A percentile compares a stretch with the other conserved stretches of the same genome.
Evolutionary conservation across 306 rosid species (phyloP).

Genomic region (Acacia crassicarpa): DNA sequence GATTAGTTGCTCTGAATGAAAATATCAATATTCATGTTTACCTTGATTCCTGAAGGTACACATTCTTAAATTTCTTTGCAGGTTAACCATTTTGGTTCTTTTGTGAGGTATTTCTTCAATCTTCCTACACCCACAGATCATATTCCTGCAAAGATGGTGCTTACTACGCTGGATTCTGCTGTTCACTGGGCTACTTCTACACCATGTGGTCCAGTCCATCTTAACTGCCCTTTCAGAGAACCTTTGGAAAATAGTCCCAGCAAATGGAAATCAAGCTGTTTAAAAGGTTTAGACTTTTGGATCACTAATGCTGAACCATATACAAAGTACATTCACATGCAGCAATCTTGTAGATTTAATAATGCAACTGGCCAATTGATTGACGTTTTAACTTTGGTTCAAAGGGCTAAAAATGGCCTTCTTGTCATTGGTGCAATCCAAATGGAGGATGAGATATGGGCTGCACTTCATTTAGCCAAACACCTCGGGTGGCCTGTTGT

Average conservation of each 20-base stretch:
- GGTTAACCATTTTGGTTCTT: constrained; percentile 96
- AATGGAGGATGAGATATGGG: constrained; percentile 96
- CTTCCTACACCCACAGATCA: constrained; percentile 86
- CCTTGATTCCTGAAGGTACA: constrained; percentile 30
- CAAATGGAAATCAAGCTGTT: constrained; percentile 68
- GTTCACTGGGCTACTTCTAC: constrained; percentile 79
- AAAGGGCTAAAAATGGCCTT: constrained; percentile 58
- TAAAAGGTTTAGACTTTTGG: constrained; percentile 79
- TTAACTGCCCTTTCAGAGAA: constrained; percentile 90
- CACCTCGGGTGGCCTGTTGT: constrained; percentile 89
- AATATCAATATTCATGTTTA: constrained; percentile 13
- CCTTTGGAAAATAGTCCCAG: constrained; percentile 82
- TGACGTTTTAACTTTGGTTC: constrained; percentile 60
- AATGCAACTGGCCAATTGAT: constrained; percentile 48
- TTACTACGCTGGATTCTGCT: constrained; percentile 91
- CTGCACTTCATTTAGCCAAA: constrained; percentile 81
- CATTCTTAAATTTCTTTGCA: constrained; percentile 34
- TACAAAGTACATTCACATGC: constrained; percentile 72
- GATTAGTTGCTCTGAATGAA: constrained; percentile 18
- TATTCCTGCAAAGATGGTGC: constrained; percentile 78
- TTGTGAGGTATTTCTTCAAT: constrained; percentile 86
- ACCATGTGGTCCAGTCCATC: constrained; percentile 89
- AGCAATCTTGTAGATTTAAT: constrained; percentile 35
- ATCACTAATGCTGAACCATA: constrained; percentile 71
- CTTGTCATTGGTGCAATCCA: constrained; percentile 76